A percentile compares a stretch with the other conserved stretches of the same genome.
Evolutionary conservation across 2,329 filamentous ascomycete genomes (phyloP).

Genomic region (Shiraia sp.): DNA sequence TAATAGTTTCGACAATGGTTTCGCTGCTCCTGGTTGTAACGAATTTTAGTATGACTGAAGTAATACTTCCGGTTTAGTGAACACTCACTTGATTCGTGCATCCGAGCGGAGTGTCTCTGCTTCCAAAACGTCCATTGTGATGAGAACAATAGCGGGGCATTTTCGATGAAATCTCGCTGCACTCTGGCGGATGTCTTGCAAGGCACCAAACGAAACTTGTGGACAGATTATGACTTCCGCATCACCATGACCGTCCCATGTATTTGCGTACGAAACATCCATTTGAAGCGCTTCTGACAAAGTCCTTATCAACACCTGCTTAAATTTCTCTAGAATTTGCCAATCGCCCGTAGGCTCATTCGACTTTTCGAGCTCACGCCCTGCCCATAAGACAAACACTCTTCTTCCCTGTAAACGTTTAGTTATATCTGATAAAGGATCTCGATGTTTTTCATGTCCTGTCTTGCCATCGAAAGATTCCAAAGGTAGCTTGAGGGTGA

Average conservation of each 20-base stretch:
- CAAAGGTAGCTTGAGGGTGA: slow-evolving; percentile 7
- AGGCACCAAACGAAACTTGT: slow-evolving; percentile 27
- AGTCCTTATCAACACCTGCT: slow-evolving; percentile 15
- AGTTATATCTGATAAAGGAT: slow-evolving; percentile 3
- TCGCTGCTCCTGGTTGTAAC: no score
- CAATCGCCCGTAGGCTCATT: no score
- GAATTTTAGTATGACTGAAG: no score
- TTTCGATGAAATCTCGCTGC: slow-evolving; percentile 1
- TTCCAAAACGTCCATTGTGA: slow-evolving; percentile 30
- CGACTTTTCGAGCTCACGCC: not conserved
- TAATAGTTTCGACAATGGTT: slow-evolving; percentile 30
- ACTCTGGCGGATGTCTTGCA: slow-evolving; percentile 17
- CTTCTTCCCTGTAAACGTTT: slow-evolving; percentile 12
- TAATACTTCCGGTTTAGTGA: no score
- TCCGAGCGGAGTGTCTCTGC: slow-evolving; percentile 31
- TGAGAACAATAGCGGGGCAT: slow-evolving; percentile 26
- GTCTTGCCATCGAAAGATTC: slow-evolving; percentile 1
- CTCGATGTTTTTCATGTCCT: not conserved
- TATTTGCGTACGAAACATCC: slow-evolving; percentile 12
- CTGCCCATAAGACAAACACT: slow-evolving; percentile 25
- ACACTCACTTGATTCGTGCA: slow-evolving; percentile 21
- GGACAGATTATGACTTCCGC: slow-evolving; percentile 31
- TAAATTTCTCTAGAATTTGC: no score
- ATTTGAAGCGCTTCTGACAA: slow-evolving; percentile 20
- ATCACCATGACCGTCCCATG: slow-evolving; percentile 16